A percentile compares a stretch with the other conserved stretches of the same genome.
Evolutionary conservation across 2,329 filamentous ascomycete species (phyloP).

Genomic region (Aspergillus thermomutatus): DNA sequence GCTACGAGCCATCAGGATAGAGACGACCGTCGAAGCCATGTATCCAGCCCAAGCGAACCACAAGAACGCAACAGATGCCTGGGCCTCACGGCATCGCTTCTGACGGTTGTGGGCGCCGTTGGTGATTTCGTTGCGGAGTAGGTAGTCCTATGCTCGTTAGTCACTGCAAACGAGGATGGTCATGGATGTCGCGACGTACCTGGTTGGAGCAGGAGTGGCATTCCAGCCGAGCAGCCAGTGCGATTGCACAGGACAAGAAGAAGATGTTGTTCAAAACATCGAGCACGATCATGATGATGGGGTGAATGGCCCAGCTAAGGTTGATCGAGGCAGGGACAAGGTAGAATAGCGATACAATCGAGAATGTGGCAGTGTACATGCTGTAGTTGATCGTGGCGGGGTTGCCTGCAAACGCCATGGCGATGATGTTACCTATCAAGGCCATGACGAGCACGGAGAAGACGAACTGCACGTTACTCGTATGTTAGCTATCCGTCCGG

Average conservation of each 20-base stretch:
- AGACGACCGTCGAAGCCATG: constrained; percentile 40
- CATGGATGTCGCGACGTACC: constrained; percentile 32
- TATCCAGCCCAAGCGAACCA: constrained; percentile 50
- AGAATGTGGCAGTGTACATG: constrained; percentile 49
- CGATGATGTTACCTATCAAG: constrained; percentile 62
- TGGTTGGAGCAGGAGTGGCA: constrained; percentile 45
- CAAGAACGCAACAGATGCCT: constrained; percentile 50
- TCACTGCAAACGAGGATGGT: not conserved
- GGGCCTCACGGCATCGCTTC: constrained; percentile 50
- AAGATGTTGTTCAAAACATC: constrained; percentile 49
- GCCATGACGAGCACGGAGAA: constrained; percentile 60
- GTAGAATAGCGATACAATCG: constrained; percentile 48
- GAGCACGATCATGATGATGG: constrained; percentile 42
- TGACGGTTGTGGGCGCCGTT: constrained; percentile 34
- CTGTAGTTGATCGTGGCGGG: constrained; percentile 56
- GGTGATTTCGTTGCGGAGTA: constrained; percentile 44
- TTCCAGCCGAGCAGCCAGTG: constrained; percentile 45
- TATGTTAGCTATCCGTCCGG: constrained; percentile 3
- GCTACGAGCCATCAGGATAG: constrained; percentile 34
- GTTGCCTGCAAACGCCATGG: constrained; percentile 49
- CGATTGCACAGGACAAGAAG: constrained; percentile 47
- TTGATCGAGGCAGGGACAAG: constrained; percentile 44
- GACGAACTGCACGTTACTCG: constrained; percentile 47
- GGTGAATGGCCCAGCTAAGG: constrained; percentile 38
- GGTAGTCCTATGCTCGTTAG: constrained; percentile 32